These are phyloP conservation scores for Chlorella vulgaris DNA, from an alignment of 139 green algal genomes.

Conservation along the genomic window DNA sequence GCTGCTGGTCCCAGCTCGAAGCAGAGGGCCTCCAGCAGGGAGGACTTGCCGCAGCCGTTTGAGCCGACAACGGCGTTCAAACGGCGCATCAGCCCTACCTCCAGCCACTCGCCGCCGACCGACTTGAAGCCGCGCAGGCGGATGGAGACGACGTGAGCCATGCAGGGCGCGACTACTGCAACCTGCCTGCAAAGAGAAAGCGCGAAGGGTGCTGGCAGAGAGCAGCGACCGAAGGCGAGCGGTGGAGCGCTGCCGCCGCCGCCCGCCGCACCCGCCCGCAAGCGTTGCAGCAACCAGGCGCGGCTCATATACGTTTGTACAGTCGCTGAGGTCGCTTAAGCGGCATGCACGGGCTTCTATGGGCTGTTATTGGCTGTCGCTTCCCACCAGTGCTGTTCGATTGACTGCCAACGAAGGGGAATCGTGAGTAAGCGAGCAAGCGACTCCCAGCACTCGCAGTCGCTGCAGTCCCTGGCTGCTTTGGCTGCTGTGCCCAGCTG, in stretches of 20 bases:
- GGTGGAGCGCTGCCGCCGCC: too few species aligned
- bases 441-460: too few species aligned
- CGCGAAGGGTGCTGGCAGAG: not conserved
- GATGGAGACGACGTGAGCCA: slow-evolving; percentile 10
- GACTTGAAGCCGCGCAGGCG: slow-evolving; percentile 21
- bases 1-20: too few species aligned
- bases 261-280: too few species aligned
- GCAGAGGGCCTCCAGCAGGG: slow-evolving; percentile 55
- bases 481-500: too few species aligned
- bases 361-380: too few species aligned
- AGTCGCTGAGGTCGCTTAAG: too few species aligned
- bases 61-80: slow-evolving; percentile 25
- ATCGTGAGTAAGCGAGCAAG: too few species aligned
- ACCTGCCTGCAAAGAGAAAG: not conserved
- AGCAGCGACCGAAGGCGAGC: not conserved
- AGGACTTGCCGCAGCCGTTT: slow-evolving; percentile 66
- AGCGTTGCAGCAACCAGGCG: not conserved
- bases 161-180: not conserved
- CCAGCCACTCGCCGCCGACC: slow-evolving; percentile 7
- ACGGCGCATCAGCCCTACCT: not conserved
- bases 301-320: not conserved
- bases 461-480: too few species aligned
- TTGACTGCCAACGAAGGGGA: too few species aligned
- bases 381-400: too few species aligned
- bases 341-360: too few species aligned